Percentiles rank a stretch among this genome's conserved stretches.
Conservation (phyloP, 73 alveolate genomes). For the Breviolum minutum region DNA sequence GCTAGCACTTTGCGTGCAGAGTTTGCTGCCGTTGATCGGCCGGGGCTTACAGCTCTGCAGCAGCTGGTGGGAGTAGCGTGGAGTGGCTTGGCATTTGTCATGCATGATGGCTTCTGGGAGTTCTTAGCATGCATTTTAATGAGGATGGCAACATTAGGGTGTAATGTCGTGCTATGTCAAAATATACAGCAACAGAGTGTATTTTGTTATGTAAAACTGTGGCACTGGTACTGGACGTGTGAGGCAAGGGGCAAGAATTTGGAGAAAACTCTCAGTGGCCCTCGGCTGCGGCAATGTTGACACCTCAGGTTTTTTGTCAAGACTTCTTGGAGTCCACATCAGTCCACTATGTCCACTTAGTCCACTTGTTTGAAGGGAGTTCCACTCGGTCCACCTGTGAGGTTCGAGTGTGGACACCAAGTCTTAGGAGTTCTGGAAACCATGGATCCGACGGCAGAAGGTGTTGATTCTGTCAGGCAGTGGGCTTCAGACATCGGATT, state of each 20-base stretch:
- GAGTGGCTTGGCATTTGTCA: slow-evolving; percentile 29
- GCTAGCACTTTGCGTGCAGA: neutral
- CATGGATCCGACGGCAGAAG: neutral
- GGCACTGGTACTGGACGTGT: too few species aligned
- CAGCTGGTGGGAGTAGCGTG: slow-evolving; percentile 25
- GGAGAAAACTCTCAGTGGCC: slow-evolving; percentile 4
- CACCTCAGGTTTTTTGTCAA: neutral
- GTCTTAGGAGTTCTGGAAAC: slow-evolving; percentile 26
- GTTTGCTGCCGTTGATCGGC: neutral
- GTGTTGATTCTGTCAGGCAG: slow-evolving; percentile 37
- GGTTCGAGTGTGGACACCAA: slow-evolving; percentile 52
- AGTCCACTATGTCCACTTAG: too few species aligned
- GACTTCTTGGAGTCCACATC: neutral
- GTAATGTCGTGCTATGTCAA: too few species aligned
- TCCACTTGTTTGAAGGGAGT: too few species aligned
- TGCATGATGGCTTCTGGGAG: too few species aligned
- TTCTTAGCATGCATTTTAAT: too few species aligned
- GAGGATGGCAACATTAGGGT: too few species aligned
- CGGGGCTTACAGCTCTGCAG: slow-evolving; percentile 52
- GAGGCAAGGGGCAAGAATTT: slow-evolving; percentile 34
- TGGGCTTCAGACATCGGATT: neutral
- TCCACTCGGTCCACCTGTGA: neutral
- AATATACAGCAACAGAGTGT: too few species aligned
- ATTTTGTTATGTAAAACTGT: too few species aligned
- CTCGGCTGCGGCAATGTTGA: neutral